Percentiles rank a stretch among this genome's conserved stretches.
These are phyloP conservation scores for Colletotrichum simmondsii DNA, from an alignment of 2,329 filamentous ascomycete genomes.

Conservation along the genomic window DNA sequence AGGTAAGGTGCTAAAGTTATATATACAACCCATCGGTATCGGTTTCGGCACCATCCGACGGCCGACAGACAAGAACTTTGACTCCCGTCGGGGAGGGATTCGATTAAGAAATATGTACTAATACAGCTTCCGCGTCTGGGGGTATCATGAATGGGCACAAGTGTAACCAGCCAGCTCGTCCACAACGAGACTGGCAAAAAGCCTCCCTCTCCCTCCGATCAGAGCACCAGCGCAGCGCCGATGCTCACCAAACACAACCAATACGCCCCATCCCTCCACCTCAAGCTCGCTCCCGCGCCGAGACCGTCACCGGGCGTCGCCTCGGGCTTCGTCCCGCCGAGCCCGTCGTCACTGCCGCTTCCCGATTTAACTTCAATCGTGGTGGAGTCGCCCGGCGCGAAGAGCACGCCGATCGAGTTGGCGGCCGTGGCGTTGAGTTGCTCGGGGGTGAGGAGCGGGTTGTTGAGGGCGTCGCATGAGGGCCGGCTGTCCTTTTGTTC, in stretches of 20 bases:
- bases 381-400: slow-evolving; percentile 63
- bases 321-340: slow-evolving; percentile 42
- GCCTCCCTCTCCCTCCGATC: slow-evolving; percentile 4
- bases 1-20: neutral
- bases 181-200: neutral
- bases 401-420: slow-evolving; percentile 58
- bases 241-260: slow-evolving; percentile 47
- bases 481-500: slow-evolving; percentile 51
- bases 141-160: slow-evolving; percentile 24
- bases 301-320: slow-evolving; percentile 46
- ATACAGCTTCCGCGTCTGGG: slow-evolving; percentile 10
- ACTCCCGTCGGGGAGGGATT: neutral
- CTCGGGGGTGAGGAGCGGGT: slow-evolving; percentile 59
- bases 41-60: neutral
- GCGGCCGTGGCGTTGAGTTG: slow-evolving; percentile 55
- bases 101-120: slow-evolving; percentile 23
- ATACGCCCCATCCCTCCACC: slow-evolving; percentile 45
- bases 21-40: neutral
- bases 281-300: slow-evolving; percentile 43
- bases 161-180: neutral
- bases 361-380: slow-evolving; percentile 49
- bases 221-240: slow-evolving; percentile 44
- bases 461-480: slow-evolving; percentile 62
- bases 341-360: slow-evolving; percentile 38
- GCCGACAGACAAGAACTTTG: neutral